Evolutionary conservation across 2,329 filamentous ascomycete genomes (phyloP).

Genomic region (Penicillium expansum): DNA sequence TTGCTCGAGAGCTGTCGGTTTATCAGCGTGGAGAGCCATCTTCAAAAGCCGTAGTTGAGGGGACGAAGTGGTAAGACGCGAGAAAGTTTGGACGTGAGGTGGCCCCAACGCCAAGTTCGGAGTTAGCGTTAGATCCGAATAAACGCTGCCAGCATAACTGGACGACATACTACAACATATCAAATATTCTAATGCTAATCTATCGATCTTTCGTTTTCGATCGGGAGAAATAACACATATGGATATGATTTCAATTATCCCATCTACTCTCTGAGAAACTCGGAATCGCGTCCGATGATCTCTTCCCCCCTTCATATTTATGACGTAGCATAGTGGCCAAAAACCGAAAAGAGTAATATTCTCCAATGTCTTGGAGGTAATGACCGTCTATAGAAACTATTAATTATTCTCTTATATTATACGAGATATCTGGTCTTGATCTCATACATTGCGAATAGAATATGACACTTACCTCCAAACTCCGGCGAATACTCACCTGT

Average conservation of each 20-base stretch:
- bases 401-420: not conserved
- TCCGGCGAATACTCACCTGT: not conserved
- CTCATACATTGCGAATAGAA: not conserved
- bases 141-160: not conserved
- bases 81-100: not conserved
- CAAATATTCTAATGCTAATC: not conserved
- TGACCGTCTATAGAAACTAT: too few species aligned
- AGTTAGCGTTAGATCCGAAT: constrained; percentile 1
- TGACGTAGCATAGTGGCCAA: constrained; percentile 7
- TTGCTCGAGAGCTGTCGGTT: not conserved
- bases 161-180: not conserved
- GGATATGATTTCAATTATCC: not conserved
- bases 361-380: not conserved
- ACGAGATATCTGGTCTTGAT: not conserved
- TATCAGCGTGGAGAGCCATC: not conserved
- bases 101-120: not conserved
- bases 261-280: not conserved
- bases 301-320: not conserved
- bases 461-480: not conserved
- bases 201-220: not conserved
- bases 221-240: not conserved
- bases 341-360: not conserved
- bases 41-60: not conserved
- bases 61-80: not conserved
- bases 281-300: not conserved